Evolutionary conservation across 2,329 filamentous ascomycete species (phyloP).

Genomic region (Rhytidhysteron rufulum): DNA sequence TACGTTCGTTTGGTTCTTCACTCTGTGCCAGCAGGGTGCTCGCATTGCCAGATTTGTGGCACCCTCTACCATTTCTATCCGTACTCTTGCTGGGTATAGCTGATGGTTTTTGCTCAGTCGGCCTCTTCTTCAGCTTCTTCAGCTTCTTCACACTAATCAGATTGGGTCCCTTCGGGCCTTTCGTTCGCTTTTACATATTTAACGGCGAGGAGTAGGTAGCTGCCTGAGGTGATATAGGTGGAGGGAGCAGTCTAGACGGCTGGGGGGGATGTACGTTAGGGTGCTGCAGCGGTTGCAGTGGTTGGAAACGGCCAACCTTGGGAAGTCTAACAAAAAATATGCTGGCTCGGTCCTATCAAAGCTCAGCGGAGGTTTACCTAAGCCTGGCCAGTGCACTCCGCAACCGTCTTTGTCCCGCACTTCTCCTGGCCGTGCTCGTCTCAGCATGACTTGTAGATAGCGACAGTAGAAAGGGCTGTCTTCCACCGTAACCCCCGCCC

Average conservation of each 20-base stretch:
- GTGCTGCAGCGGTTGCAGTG: too few species aligned
- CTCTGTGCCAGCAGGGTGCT: conserved; percentile 13
- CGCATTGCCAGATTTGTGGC: not conserved
- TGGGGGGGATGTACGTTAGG: too few species aligned
- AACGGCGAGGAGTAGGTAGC: too few species aligned
- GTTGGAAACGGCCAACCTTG: too few species aligned
- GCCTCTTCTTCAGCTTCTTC: conserved; percentile 45
- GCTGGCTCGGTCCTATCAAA: too few species aligned
- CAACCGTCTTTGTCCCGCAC: not conserved
- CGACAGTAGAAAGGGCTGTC: not conserved
- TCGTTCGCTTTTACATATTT: conserved; percentile 55
- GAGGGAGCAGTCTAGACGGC: too few species aligned
- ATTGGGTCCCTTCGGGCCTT: conserved; percentile 66
- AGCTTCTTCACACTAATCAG: conserved; percentile 67
- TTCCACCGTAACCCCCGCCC: too few species aligned
- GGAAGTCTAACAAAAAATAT: too few species aligned
- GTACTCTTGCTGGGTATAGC: not conserved
- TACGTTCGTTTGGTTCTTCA: conserved; percentile 27
- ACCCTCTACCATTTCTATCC: not conserved
- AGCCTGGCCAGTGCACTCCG: too few species aligned
- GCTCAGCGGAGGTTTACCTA: too few species aligned
- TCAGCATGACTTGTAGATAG: not conserved
- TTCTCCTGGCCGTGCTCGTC: not conserved
- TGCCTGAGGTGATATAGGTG: too few species aligned
- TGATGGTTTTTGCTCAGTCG: conserved; percentile 4